phyloP scores from a whole-genome alignment of 352 stramenopile species.

The Globisporangium orthogonon region DNA sequence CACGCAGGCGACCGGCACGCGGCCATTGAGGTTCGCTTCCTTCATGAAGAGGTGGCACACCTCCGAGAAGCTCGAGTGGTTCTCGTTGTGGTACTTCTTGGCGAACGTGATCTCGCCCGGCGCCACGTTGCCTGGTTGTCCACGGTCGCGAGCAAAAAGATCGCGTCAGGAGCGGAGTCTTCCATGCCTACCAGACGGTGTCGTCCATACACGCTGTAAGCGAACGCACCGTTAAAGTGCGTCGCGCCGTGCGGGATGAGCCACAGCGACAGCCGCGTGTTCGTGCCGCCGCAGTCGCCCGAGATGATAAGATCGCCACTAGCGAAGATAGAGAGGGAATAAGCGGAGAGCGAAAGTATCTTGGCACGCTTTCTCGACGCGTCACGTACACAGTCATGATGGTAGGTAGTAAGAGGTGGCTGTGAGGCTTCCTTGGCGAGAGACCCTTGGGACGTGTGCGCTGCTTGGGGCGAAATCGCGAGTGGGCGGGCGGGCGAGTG shows the following conservation, averaged over 20 bases:
- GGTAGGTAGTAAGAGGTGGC: no score
- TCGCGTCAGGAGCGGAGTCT: conserved; percentile 1
- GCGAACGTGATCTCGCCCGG: conserved; percentile 80
- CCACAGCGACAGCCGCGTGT: conserved; percentile 92
- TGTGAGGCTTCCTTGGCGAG: no score
- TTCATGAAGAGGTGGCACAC: conserved; percentile 93
- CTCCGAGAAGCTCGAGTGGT: conserved; percentile 76
- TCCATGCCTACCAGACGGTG: no score
- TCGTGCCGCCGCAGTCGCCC: conserved; percentile 96
- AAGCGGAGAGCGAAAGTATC: background rate
- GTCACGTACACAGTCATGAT: conserved; percentile 1
- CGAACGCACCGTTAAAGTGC: conserved; percentile 41
- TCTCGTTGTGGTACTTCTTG: conserved; percentile 85
- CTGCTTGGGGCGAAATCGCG: background rate
- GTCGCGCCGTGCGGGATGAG: conserved; percentile 55
- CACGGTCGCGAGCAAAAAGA: background rate
- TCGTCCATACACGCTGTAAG: background rate
- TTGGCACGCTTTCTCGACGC: background rate
- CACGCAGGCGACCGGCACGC: conserved; percentile 57
- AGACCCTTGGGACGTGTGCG: no score
- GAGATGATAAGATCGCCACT: conserved; percentile 79
- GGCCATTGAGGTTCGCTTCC: conserved; percentile 75
- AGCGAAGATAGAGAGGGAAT: background rate
- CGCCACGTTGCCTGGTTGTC: conserved; percentile 43
- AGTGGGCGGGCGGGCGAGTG: background rate